phyloP scores from a whole-genome alignment of 2,329 filamentous ascomycete genomes.

The Fusarium chuoi region DNA sequence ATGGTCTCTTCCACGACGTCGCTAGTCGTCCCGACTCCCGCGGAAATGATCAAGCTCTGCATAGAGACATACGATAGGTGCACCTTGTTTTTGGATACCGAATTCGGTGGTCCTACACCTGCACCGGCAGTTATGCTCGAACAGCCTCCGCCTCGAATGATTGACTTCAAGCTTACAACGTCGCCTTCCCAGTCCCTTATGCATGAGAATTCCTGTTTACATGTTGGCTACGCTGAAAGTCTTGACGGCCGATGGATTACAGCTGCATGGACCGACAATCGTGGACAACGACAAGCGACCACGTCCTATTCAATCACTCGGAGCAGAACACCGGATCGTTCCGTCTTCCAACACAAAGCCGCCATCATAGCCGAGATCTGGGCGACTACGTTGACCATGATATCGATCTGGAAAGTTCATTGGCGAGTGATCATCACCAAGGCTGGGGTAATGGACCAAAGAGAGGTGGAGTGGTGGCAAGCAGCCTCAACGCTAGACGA shows the following conservation, averaged over 20 bases:
- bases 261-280: slow-evolving; percentile 83
- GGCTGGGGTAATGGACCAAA: slow-evolving; percentile 72
- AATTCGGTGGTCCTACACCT: slow-evolving; percentile 63
- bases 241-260: slow-evolving; percentile 82
- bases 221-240: slow-evolving; percentile 82
- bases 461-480: slow-evolving; percentile 71
- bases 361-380: slow-evolving; percentile 78
- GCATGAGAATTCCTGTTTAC: slow-evolving; percentile 82
- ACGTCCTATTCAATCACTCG: slow-evolving; percentile 77
- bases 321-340: slow-evolving; percentile 61
- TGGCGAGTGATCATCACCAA: slow-evolving; percentile 83
- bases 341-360: slow-evolving; percentile 61
- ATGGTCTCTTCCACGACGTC: slow-evolving; percentile 72
- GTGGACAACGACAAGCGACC: slow-evolving; percentile 77
- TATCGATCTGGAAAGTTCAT: slow-evolving; percentile 74
- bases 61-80: slow-evolving; percentile 84
- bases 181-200: slow-evolving; percentile 78
- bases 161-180: slow-evolving; percentile 78
- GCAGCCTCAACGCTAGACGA: slow-evolving; percentile 63
- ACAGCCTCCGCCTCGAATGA: slow-evolving; percentile 72
- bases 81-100: slow-evolving; percentile 55
- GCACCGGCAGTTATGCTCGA: slow-evolving; percentile 80
- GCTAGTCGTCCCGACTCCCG: slow-evolving; percentile 70
- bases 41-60: slow-evolving; percentile 70
- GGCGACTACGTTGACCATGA: slow-evolving; percentile 79